Base-by-base conservation (phyloP, 495 filamentous ascomycete species). In the Daldinia childiae region DNA sequence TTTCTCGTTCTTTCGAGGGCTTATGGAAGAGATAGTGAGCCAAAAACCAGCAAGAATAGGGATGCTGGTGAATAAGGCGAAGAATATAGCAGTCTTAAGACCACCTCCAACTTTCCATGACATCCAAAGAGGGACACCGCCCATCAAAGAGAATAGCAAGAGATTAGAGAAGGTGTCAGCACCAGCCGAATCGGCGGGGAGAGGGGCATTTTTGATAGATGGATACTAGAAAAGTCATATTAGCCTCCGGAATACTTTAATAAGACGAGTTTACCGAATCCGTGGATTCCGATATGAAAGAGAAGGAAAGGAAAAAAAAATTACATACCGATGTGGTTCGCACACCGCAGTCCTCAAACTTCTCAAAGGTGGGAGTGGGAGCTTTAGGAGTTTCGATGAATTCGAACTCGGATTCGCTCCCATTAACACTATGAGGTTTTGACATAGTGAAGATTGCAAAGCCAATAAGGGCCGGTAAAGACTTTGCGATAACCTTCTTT, bases 1-100 rank as follows among this genome's bases (percentile, higher is more conserved):
- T 77, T 94, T 95, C 77, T 93, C 90, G 71, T 91, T 94, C 79
- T 85, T 91, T 70, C 92, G 89, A 3, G 92, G 90, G 36, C 89
- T 89, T 71, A 88, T 83, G 70, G 81, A 79, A 15, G 93, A 95
- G 41, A 82, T 78, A 58, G 87, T 73, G 68, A 88, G 82, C 93
- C 93, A 96, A 83, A 90, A 94, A 45, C 76, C 86, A 56, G 86
- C 83, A 21, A 96, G 83, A 68, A 95, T 84, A 0, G 93, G 93
- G 7, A 93, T 70, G 39, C 83, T 79, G 36, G 88, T 85, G 61
- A 94, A 71, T 62, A 93, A 39, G 68, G 85, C 86, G 66, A 95
- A 85, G 85, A 94, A 91, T 67, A 93, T 76, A 71, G 83, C 82
- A 36, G 90, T 93, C 83, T 91, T 90, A 56, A 90, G 71, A 45